phyloP scores from a whole-genome alignment of 768 basidiomycete genomes.

The Lentinula detonsa region DNA sequence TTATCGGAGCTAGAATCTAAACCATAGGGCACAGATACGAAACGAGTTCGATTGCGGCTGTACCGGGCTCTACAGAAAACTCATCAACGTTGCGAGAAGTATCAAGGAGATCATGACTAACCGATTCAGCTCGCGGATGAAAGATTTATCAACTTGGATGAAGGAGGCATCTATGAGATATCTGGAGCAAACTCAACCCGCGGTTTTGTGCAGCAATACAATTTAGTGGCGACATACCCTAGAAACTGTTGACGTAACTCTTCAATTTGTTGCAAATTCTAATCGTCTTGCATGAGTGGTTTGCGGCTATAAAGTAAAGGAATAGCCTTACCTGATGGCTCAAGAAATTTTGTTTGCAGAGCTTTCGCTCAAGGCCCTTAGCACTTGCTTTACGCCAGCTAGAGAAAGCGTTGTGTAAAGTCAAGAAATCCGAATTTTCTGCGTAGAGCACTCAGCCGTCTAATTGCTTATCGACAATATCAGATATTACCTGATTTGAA shows the following conservation, averaged over 20 bases:
- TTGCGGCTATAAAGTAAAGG: background rate
- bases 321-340: constrained; percentile 63
- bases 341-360: constrained; percentile 75
- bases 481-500: constrained; percentile 61
- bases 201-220: constrained; percentile 8
- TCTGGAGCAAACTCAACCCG: constrained; percentile 28
- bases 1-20: constrained; percentile 68
- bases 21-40: constrained; percentile 67
- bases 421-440: constrained; percentile 96
- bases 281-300: constrained; percentile 4
- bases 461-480: background rate
- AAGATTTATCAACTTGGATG: constrained; percentile 57
- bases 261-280: constrained; percentile 95
- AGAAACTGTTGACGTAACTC: constrained; percentile 90
- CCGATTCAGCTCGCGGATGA: constrained; percentile 72
- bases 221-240: constrained; percentile 32
- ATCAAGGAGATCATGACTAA: constrained; percentile 15
- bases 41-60: constrained; percentile 67
- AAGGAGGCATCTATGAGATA: constrained; percentile 89
- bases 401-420: constrained; percentile 84
- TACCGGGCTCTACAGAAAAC: constrained; percentile 54
- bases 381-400: constrained; percentile 78
- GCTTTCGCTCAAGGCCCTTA: constrained; percentile 61
- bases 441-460: constrained; percentile 4
- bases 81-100: background rate